These are phyloP conservation scores for Psilocybe azurescens DNA, from an alignment of 768 basidiomycete species.

Conservation along the genomic window DNA sequence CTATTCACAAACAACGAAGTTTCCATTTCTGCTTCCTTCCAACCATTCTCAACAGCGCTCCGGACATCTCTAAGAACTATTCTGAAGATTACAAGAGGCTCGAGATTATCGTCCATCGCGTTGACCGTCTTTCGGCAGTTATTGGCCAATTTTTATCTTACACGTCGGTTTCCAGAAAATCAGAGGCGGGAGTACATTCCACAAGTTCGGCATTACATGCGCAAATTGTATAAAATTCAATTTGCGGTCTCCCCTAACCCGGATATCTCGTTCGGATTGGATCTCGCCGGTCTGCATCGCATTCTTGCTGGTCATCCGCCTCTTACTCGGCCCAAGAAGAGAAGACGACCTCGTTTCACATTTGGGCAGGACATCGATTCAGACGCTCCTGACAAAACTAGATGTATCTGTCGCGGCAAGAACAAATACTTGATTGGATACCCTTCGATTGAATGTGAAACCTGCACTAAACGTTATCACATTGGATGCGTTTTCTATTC, in stretches of 20 bases:
- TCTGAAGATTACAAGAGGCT: slow-evolving; percentile 82
- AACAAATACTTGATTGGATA: slow-evolving; percentile 64
- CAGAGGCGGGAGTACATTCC: slow-evolving; percentile 79
- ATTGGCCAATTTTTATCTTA: slow-evolving; percentile 84
- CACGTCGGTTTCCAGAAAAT: slow-evolving; percentile 69
- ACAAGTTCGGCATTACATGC: slow-evolving; percentile 90
- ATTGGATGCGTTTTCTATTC: slow-evolving; percentile 79
- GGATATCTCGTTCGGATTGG: slow-evolving; percentile 82
- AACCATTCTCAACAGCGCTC: slow-evolving; percentile 70
- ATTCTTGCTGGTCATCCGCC: slow-evolving; percentile 72
- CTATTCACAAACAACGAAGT: slow-evolving; percentile 79
- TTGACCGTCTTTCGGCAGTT: slow-evolving; percentile 74
- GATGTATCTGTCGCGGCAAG: slow-evolving; percentile 81
- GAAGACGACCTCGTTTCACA: slow-evolving; percentile 61
- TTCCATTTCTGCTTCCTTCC: slow-evolving; percentile 87
- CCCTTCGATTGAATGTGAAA: slow-evolving; percentile 69
- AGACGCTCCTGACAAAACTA: slow-evolving; percentile 76
- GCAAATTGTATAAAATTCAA: slow-evolving; percentile 88
- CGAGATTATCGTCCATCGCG: slow-evolving; percentile 78
- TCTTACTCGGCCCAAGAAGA: slow-evolving; percentile 58
- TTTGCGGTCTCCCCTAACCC: slow-evolving; percentile 86
- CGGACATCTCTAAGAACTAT: slow-evolving; percentile 79
- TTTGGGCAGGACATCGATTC: slow-evolving; percentile 80
- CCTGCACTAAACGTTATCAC: slow-evolving; percentile 72
- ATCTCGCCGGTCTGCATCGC: slow-evolving; percentile 83